Base-by-base conservation (phyloP, 2,329 filamentous ascomycete species). In the Tolypocladium endophyticum region DNA sequence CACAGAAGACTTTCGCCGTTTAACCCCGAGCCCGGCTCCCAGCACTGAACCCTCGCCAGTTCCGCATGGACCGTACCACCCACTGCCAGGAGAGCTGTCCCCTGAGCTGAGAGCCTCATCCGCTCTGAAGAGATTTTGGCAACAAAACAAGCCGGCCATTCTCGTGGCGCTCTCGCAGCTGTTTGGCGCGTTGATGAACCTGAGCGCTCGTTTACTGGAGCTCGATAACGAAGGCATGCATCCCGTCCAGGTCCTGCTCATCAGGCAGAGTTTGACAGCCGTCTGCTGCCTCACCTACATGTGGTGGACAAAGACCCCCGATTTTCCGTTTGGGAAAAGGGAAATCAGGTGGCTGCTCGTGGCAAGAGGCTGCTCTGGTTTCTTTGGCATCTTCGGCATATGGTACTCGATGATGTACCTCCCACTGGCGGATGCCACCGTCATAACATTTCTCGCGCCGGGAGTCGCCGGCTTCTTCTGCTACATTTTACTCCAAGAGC, bases 181-280 rank as follows among this genome's bases (percentile, higher is more conserved):
- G 41, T 96, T 96, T 66, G 90, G 87, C 1, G 86, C 88, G 0
- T 73, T 89, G 58, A 96, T 96, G 92, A 95, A 94, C 70, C 83
- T 95, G 12, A 85, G 86, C 47, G 89, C 90, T 0, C 81, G 91
- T 25, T 72, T 93, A 14, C 77, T 96, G 45, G 90, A 95, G 70
- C 79, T 88, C 23, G 79, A 88, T 64, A 87, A 84, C 59, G 79
- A 86, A 55, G 84, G 84, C 2, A 87, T 95, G 78, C 85, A 94
- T 76, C 90, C 92, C 0, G 87, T 95, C 64, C 89, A 94, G 74
- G 87, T 96, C 61, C 81, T 96, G 4, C 92, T 96, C 67, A 83
- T 84, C 8, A 84, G 92, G 59, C 92, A 95, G 85, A 77, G 78
- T 59, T 82, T 94, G 61, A 96, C 92, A 0, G 78, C 84, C 1